Evolutionary conservation across 371 early-diverging fungal species (phyloP).

Genomic region (Sporodiniella umbellata): DNA sequence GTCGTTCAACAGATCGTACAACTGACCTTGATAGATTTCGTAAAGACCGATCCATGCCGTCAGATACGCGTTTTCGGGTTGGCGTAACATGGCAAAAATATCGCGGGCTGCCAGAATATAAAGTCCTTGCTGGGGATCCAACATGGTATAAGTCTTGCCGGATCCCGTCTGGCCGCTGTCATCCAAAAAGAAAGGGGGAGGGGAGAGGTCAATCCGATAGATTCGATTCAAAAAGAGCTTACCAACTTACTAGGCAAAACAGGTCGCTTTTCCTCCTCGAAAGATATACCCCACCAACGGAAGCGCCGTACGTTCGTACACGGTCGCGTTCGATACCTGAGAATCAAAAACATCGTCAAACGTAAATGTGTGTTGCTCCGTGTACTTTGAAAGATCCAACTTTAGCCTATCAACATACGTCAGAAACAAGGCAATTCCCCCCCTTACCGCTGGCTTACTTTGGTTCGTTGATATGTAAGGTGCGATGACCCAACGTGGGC

Average conservation of each 20-base stretch:
- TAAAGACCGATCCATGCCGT: conserved; percentile 85
- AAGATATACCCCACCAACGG: conserved; percentile 95
- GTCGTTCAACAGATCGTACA: conserved; percentile 89
- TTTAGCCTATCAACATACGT: conserved; percentile 54
- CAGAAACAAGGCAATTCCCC: not conserved
- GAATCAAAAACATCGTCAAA: conserved; percentile 97
- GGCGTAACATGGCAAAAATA: conserved; percentile 75
- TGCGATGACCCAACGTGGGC: conserved; percentile 54
- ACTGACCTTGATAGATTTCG: conserved; percentile 95
- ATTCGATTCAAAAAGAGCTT: too few relatives aligned
- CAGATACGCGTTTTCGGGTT: conserved; percentile 73
- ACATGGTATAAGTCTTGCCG: conserved; percentile 99
- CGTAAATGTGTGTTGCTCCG: conserved; percentile 90
- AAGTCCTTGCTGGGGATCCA: conserved; percentile 80
- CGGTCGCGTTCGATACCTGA: conserved; percentile 60
- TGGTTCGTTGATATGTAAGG: conserved; percentile 85
- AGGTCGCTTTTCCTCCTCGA: conserved; percentile 95
- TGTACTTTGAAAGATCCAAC: conserved; percentile 92
- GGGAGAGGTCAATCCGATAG: not conserved
- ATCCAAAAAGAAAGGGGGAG: not conserved
- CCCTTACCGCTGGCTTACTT: conserved; percentile 75
- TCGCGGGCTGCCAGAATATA: conserved; percentile 92
- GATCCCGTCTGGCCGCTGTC: conserved; percentile 91
- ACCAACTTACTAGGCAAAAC: conserved; percentile 92
- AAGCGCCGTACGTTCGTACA: conserved; percentile 90